Conservation (phyloP, 306 rosid species). For the Arachis stenosperma region DNA sequence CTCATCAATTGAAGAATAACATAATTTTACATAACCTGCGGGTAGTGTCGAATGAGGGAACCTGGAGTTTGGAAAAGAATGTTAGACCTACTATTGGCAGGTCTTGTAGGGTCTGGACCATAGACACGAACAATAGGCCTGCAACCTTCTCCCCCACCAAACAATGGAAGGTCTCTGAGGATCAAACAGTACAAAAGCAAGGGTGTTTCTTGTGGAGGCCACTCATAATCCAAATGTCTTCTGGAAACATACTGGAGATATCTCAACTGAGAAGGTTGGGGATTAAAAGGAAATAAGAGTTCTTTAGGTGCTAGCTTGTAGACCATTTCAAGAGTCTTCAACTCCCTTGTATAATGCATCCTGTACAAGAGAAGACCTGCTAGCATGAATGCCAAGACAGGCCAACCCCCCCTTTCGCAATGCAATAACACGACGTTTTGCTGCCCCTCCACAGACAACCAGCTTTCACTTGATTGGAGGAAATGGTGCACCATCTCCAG, state of each 20-base stretch:
- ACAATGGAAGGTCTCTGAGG: slow-evolving; percentile 76
- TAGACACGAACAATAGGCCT: slow-evolving; percentile 79
- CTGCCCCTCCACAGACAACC: slow-evolving; percentile 96
- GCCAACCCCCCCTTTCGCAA: slow-evolving; percentile 99
- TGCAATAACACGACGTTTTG: slow-evolving; percentile 95
- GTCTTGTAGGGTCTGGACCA: slow-evolving; percentile 86
- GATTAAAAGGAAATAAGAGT: slow-evolving; percentile 85
- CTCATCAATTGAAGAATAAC: slow-evolving; percentile 35
- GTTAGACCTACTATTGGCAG: slow-evolving; percentile 73
- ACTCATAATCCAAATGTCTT: slow-evolving; percentile 87
- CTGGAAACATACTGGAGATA: slow-evolving; percentile 94
- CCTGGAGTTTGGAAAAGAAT: slow-evolving; percentile 69
- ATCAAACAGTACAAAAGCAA: slow-evolving; percentile 79
- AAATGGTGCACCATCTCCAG: slow-evolving; percentile 96
- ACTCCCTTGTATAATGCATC: slow-evolving; percentile 83
- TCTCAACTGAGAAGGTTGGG: slow-evolving; percentile 95
- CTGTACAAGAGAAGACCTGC: slow-evolving; percentile 88
- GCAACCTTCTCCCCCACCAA: slow-evolving; percentile 78
- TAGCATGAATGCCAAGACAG: slow-evolving; percentile 97
- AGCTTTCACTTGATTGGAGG: slow-evolving; percentile 95
- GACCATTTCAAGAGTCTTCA: slow-evolving; percentile 94
- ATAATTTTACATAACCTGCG: slow-evolving; percentile 69
- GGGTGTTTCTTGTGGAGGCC: slow-evolving; percentile 94
- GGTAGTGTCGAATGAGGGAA: slow-evolving; percentile 57
- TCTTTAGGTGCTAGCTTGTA: slow-evolving; percentile 96